Conservation (phyloP, 2,329 filamentous ascomycete genomes). For the Sclerotinia sclerotiorum region DNA sequence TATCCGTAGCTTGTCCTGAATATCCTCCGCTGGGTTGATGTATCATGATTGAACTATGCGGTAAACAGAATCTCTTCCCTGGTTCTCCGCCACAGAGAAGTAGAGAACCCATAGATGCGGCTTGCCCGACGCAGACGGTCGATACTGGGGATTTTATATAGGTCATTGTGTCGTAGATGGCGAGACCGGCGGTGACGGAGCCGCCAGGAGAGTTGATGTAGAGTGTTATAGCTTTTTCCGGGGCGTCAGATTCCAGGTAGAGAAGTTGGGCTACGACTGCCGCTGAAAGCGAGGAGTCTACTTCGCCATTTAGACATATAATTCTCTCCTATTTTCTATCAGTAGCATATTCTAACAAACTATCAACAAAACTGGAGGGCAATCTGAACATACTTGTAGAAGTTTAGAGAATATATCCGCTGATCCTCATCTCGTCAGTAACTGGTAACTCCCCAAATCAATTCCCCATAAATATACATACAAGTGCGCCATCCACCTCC, state of each 20-base stretch:
- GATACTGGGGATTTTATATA: constrained; percentile 93
- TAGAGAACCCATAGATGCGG: constrained; percentile 91
- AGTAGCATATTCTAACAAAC: constrained; percentile 39
- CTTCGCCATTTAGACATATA: constrained; percentile 86
- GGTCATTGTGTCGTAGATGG: constrained; percentile 98
- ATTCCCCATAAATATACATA: constrained; percentile 46
- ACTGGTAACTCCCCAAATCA: constrained; percentile 31
- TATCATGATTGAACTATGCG: constrained; percentile 95
- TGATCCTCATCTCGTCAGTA: constrained; percentile 40
- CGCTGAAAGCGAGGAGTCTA: constrained; percentile 89
- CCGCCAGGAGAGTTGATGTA: constrained; percentile 98
- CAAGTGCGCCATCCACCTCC: constrained; percentile 76
- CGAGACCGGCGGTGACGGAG: constrained; percentile 81
- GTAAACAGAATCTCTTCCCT: constrained; percentile 83
- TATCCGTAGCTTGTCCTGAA: constrained; percentile 69
- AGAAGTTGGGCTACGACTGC: constrained; percentile 93
- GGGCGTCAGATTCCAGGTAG: constrained; percentile 95
- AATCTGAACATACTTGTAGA: constrained; percentile 58
- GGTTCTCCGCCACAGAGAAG: constrained; percentile 82
- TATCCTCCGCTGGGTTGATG: constrained; percentile 86
- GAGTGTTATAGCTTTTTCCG: constrained; percentile 90
- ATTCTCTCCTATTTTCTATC: constrained; percentile 97
- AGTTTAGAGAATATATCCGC: constrained; percentile 83
- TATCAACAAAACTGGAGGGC: background rate
- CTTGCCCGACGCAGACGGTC: constrained; percentile 92